Conservation (phyloP, 805 yeast genomes). For the Pichia deserticola region DNA sequence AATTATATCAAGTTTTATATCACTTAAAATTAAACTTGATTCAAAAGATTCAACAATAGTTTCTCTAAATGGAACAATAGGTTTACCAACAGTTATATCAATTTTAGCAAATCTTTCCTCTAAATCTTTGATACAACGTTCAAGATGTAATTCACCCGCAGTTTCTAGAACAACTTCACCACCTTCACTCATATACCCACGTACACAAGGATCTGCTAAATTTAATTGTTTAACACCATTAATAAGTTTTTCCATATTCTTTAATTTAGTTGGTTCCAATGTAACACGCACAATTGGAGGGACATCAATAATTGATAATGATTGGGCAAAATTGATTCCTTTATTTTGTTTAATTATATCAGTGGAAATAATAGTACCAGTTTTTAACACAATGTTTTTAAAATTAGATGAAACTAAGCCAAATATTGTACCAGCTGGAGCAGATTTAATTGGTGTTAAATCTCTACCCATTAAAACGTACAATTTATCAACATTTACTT, state of each 20-base stretch:
- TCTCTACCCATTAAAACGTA: conserved; percentile 92
- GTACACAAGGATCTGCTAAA: conserved; percentile 92
- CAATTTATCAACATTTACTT: conserved; percentile 59
- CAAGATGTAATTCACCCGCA: conserved; percentile 95
- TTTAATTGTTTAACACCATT: conserved; percentile 72
- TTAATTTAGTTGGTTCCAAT: conserved; percentile 86
- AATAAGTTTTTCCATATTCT: conserved; percentile 66
- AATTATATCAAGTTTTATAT: conserved; percentile 26
- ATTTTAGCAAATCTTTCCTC: conserved; percentile 87
- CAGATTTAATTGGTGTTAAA: conserved; percentile 62
- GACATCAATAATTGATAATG: conserved; percentile 65
- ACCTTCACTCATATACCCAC: conserved; percentile 73
- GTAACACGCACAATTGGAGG: conserved; percentile 94
- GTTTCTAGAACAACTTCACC: conserved; percentile 94
- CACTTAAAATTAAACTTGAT: not conserved
- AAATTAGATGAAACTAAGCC: conserved; percentile 75
- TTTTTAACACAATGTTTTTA: conserved; percentile 73
- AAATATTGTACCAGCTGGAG: conserved; percentile 92
- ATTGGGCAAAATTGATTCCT: conserved; percentile 61
- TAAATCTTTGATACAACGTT: conserved; percentile 87
- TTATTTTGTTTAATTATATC: conserved; percentile 18
- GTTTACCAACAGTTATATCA: conserved; percentile 80
- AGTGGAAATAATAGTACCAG: conserved; percentile 65
- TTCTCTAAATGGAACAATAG: conserved; percentile 91
- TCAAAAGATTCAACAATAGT: conserved; percentile 43